Conservation (phyloP, 192 early-diverging fungal species). For the Coemansia asiatica region DNA sequence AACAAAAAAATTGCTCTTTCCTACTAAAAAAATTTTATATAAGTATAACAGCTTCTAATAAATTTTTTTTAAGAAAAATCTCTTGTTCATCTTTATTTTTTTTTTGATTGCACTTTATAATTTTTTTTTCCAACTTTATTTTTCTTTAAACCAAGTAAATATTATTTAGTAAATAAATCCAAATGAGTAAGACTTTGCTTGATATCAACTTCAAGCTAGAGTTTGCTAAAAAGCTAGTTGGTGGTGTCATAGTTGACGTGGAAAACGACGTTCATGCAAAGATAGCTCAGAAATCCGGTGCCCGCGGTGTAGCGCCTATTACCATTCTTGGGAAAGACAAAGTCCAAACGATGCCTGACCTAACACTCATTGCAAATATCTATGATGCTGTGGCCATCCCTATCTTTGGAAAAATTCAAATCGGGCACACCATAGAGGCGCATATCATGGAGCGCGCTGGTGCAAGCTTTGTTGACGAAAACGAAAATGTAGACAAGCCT, state of each 20-base stretch:
- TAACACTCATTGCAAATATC: not conserved
- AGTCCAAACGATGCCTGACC: not conserved
- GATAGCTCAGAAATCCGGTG: not conserved
- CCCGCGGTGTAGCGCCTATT: not conserved
- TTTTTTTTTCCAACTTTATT: not conserved
- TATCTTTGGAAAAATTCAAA: not conserved
- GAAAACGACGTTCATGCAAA: not conserved
- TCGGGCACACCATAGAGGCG: not conserved
- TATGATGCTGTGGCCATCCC: not conserved
- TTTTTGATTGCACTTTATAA: conserved; percentile 7
- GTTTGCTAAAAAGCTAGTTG: not conserved
- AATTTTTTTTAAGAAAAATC: not conserved
- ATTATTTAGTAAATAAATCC: not conserved
- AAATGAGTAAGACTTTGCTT: not conserved
- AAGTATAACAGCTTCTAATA: not conserved
- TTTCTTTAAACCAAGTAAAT: not conserved
- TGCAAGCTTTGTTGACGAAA: conserved; percentile 4
- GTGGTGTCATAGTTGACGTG: not conserved
- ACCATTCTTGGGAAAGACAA: not conserved
- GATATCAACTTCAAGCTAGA: not conserved
- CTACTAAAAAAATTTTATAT: too few relatives aligned
- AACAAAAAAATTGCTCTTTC: too few relatives aligned
- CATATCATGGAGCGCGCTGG: not conserved
- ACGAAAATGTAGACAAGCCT: not conserved
- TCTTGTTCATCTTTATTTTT: conserved; percentile 1